Conservation (phyloP, 495 filamentous ascomycete species). For the Aspergillus diversus region DNA sequence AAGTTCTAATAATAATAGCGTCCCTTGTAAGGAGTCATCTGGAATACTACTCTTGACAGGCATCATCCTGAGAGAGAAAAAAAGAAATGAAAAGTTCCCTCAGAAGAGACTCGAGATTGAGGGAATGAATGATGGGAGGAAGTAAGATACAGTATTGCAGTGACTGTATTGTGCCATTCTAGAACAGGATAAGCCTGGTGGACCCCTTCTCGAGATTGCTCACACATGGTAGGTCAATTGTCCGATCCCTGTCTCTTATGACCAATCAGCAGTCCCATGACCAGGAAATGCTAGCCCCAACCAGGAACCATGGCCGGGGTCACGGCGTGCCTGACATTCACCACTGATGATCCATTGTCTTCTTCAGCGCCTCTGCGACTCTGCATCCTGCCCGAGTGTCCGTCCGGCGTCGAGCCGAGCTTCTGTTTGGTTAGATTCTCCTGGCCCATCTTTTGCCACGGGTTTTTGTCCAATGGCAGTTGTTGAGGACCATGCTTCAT, state of each 20-base stretch:
- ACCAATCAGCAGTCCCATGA: conserved; percentile 11
- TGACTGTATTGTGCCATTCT: neutral
- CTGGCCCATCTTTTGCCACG: conserved; percentile 9
- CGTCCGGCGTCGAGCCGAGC: conserved; percentile 25
- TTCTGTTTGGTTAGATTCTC: conserved; percentile 21
- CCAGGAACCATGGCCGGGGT: conserved; percentile 10
- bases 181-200: neutral
- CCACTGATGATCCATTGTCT: too few relatives aligned
- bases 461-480: conserved; percentile 4
- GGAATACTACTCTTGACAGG: too few relatives aligned
- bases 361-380: too few relatives aligned
- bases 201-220: neutral
- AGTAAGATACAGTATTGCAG: neutral
- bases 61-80: too few relatives aligned
- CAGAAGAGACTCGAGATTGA: neutral
- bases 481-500: neutral
- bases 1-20: too few relatives aligned
- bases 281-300: conserved; percentile 7
- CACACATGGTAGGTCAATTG: conserved; percentile 26
- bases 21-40: too few relatives aligned
- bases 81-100: too few relatives aligned
- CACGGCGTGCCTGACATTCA: neutral
- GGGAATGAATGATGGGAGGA: neutral
- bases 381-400: conserved; percentile 10
- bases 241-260: conserved; percentile 18